A percentile compares a stretch with the other conserved stretches of the same genome.
These are phyloP conservation scores for Yarrowia yakushimensis DNA, from an alignment of 805 yeast species.

Conservation along the genomic window DNA sequence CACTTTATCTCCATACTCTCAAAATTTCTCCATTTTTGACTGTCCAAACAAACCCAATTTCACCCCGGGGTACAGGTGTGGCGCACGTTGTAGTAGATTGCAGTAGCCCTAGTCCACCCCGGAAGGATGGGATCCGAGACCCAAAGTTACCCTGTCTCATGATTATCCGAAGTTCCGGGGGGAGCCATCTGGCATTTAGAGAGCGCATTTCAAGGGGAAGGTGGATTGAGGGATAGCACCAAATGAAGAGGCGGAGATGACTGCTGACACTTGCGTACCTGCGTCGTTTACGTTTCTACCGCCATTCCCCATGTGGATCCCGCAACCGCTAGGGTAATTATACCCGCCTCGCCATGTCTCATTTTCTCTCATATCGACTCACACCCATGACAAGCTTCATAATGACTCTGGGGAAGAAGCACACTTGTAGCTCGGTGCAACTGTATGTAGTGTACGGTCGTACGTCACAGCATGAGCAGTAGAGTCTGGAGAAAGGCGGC, in stretches of 20 bases:
- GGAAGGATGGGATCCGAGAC: conserved; percentile 22
- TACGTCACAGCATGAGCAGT: neutral
- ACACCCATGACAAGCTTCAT: conserved; percentile 20
- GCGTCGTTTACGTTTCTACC: neutral
- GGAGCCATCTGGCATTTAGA: too few relatives aligned
- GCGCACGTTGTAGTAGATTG: neutral
- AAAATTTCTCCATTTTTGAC: neutral
- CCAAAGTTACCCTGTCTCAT: conserved; percentile 15
- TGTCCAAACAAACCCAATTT: neutral
- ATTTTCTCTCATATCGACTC: neutral
- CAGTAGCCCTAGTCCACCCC: conserved; percentile 18
- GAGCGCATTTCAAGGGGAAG: too few relatives aligned
- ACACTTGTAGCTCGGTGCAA: neutral
- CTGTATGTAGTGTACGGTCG: neutral
- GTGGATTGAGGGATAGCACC: neutral
- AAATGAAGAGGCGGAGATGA: too few relatives aligned
- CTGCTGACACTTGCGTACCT: neutral
- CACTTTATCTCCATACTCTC: neutral
- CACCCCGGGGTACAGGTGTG: conserved; percentile 22
- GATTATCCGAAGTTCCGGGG: conserved; percentile 19
- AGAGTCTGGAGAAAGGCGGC: neutral
- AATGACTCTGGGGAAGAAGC: conserved; percentile 23
- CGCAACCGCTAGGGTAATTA: neutral
- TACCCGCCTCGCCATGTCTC: conserved; percentile 1
- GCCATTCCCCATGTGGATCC: neutral